Base-by-base conservation (phyloP, 108 stramenopile genomes). In the Nitzschia putrida region DNA sequence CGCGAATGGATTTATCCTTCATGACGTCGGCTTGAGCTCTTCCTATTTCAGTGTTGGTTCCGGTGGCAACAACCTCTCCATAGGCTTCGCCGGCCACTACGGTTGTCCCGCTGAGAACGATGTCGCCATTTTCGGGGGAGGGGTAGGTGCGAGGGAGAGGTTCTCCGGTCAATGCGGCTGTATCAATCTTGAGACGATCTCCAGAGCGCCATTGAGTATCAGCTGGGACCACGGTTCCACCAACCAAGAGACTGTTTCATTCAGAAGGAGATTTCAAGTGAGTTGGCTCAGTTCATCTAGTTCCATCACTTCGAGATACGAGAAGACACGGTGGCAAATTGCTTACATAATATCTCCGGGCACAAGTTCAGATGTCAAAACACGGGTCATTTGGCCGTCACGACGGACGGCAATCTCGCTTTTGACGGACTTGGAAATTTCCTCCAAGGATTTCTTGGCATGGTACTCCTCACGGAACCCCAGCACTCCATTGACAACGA, bases 101-200 rank as follows among this genome's bases (percentile, higher is more conserved):
- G 10, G 84, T 89, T 20, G 88, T 81, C 25, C 91, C 91, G 85
- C 86, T 89, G 61, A 83, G 81, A 39, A 55, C 57, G 11, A 74
- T 69, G 61, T 82, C 84, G 16, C 80, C 83, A 56, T 85, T 70
- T 73, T 82, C 77, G 24, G 18, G 22, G 24, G 12, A 43, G 9
- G 72, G 72, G 63, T 85, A 85, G 13, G 88, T 88, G 16, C 88
- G 87, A n/a, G 93, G 89, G 23, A 92, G 79, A 2, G 93, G 88
- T 73, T 95, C 93, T 41, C 93, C 93, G 0, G 89, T 91, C 26
- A 91, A 78, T 5, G 89, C 88, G 3, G 93, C 83, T 68, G 85
- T 83, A 57, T 87, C 80, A 57, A 90, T 85, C 52, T 57, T 53
- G 40, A 93, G 73, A 5, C 40, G 64, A 45, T 95, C 92, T 8